phyloP scores from a whole-genome alignment of 2,329 filamentous ascomycete species.

The Colletotrichum musicola region DNA sequence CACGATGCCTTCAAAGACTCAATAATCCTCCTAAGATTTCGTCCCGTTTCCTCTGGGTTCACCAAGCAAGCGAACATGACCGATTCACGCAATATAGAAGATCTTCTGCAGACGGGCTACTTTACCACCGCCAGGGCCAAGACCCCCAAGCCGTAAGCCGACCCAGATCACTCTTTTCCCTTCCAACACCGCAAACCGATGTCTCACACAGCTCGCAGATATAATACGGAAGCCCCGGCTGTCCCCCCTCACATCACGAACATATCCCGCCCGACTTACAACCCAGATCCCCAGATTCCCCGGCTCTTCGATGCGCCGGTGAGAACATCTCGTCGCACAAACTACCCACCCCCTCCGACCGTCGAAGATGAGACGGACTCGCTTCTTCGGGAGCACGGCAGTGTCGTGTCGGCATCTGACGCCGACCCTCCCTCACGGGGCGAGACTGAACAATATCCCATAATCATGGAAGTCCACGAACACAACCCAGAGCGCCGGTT shows the following conservation, averaged over 20 bases:
- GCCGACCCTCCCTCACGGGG: slow-evolving; percentile 74
- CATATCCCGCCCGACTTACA: slow-evolving; percentile 15
- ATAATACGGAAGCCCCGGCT: slow-evolving; percentile 26
- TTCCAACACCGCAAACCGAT: not conserved
- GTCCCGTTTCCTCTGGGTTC: slow-evolving; percentile 8
- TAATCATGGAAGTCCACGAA: slow-evolving; percentile 73
- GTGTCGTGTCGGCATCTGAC: slow-evolving; percentile 47
- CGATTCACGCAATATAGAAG: slow-evolving; percentile 58
- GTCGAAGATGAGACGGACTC: slow-evolving; percentile 78
- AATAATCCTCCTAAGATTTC: slow-evolving; percentile 16
- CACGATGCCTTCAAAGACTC: slow-evolving; percentile 34
- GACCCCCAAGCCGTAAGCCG: slow-evolving; percentile 51
- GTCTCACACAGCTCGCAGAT: slow-evolving; percentile 27
- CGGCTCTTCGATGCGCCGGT: slow-evolving; percentile 40
- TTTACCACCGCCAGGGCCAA: slow-evolving; percentile 62
- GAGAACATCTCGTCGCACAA: slow-evolving; percentile 41
- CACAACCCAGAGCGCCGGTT: slow-evolving; percentile 75
- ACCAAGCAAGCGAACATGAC: slow-evolving; percentile 51
- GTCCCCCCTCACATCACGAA: slow-evolving; percentile 33
- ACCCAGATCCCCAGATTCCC: slow-evolving; percentile 20
- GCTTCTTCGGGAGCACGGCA: slow-evolving; percentile 70
- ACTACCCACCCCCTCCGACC: slow-evolving; percentile 71
- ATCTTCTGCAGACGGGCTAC: slow-evolving; percentile 62
- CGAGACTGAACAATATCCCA: slow-evolving; percentile 75
- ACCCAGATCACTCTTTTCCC: not conserved